phyloP scores from a whole-genome alignment of 2,329 filamentous ascomycete species.

The Hypoxylon sp. region DNA sequence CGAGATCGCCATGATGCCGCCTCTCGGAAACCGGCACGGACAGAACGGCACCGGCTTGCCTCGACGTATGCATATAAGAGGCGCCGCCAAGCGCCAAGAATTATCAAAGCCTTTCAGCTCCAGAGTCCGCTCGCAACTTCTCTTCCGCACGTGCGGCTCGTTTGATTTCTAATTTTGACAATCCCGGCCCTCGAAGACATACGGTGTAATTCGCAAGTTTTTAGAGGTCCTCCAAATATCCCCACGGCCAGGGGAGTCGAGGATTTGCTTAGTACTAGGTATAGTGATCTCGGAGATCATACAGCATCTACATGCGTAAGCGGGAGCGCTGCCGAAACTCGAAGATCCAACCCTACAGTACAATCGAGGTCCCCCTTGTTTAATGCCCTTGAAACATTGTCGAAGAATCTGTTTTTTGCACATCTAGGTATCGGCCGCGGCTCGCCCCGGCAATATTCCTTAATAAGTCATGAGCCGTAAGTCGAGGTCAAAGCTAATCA shows the following conservation, averaged over 20 bases:
- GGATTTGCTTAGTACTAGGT: slow-evolving; percentile 11
- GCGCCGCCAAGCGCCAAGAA: slow-evolving; percentile 27
- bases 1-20: slow-evolving; percentile 2
- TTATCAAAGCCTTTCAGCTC: slow-evolving; percentile 5
- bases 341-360: slow-evolving; percentile 25
- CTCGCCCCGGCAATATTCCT: background rate
- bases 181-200: background rate
- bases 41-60: slow-evolving; percentile 13
- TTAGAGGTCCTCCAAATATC: slow-evolving; percentile 15
- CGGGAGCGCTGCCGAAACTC: slow-evolving; percentile 34
- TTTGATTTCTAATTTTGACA: slow-evolving; percentile 32
- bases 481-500: background rate
- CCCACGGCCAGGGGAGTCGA: slow-evolving; percentile 15
- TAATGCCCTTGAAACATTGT: slow-evolving; percentile 33
- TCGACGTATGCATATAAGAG: slow-evolving; percentile 20
- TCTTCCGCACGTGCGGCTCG: slow-evolving; percentile 24
- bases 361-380: slow-evolving; percentile 10
- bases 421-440: slow-evolving; percentile 3
- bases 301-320: slow-evolving; percentile 37
- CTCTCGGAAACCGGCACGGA: slow-evolving; percentile 28
- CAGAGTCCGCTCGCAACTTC: slow-evolving; percentile 2
- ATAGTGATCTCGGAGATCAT: slow-evolving; percentile 35
- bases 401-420: slow-evolving; percentile 18
- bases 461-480: too few species aligned
- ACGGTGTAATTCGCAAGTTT: slow-evolving; percentile 8